Percentiles rank a stretch among this genome's conserved stretches.
These are phyloP conservation scores for Casuarina cunninghamiana DNA, from an alignment of 306 rosid species.

Conservation along the genomic window DNA sequence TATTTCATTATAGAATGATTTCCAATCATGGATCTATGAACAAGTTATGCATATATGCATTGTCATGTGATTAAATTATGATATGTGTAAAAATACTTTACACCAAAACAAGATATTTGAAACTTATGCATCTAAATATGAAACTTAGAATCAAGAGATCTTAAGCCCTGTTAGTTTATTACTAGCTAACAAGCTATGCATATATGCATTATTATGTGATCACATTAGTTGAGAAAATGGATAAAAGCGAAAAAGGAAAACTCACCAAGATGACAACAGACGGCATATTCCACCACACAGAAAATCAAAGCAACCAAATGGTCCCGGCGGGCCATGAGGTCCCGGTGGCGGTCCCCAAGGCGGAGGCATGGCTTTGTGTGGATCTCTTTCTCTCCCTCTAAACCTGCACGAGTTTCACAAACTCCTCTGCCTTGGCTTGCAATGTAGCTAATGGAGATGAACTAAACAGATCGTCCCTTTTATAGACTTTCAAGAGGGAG, in stretches of 20 bases:
- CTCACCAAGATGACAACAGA: slow-evolving; percentile 49
- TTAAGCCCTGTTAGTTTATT: background rate
- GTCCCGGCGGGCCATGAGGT: slow-evolving; percentile 31
- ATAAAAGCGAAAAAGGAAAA: background rate
- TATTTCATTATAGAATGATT: no score
- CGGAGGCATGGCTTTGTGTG: slow-evolving; percentile 44
- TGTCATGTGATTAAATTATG: no score
- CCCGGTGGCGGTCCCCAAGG: slow-evolving; percentile 44
- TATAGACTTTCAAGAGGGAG: background rate
- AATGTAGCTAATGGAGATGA: background rate
- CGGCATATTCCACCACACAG: slow-evolving; percentile 44
- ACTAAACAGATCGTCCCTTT: background rate
- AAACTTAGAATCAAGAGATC: no score
- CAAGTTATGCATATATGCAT: no score
- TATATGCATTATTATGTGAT: background rate
- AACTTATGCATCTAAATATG: no score
- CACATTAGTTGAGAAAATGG: background rate
- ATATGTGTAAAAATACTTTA: no score
- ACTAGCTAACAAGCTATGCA: no score
- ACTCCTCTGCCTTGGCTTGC: slow-evolving; percentile 5
- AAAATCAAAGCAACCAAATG: slow-evolving; percentile 35
- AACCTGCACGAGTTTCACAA: background rate
- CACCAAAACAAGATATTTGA: no score
- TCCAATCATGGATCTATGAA: no score
- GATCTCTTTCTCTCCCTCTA: background rate